These are phyloP conservation scores for Penicillium arizonense DNA, from an alignment of 495 filamentous ascomycete genomes.

Conservation along the genomic window DNA sequence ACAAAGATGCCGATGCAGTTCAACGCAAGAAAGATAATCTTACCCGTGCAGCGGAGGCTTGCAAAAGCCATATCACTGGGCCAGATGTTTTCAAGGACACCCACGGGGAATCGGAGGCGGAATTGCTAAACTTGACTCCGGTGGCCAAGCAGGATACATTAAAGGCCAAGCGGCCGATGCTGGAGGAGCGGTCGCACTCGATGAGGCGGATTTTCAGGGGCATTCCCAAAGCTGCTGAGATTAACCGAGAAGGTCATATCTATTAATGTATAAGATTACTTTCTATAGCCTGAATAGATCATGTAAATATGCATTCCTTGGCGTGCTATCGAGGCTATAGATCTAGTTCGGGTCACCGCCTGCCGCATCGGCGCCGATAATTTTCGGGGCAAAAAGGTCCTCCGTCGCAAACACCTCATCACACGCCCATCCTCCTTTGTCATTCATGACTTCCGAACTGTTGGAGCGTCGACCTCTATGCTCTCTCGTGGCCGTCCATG, in stretches of 20 bases:
- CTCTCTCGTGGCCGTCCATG: constrained; percentile 40
- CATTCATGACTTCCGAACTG: constrained; percentile 18
- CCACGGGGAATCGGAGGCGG: constrained; percentile 16
- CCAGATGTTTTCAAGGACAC: constrained; percentile 33
- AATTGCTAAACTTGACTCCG: constrained; percentile 33
- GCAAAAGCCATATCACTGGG: constrained; percentile 32
- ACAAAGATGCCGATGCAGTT: constrained; percentile 28
- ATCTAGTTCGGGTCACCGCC: constrained; percentile 26
- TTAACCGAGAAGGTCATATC: constrained; percentile 45
- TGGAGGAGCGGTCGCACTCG: constrained; percentile 26
- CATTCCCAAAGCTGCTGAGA: constrained; percentile 45
- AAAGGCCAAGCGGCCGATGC: constrained; percentile 25
- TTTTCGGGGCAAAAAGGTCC: constrained; percentile 27
- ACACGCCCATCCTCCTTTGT: constrained; percentile 2
- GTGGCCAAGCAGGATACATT: constrained; percentile 26
- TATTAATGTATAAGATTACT: constrained; percentile 22
- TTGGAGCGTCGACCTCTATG: constrained; percentile 29
- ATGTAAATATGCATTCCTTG: not conserved
- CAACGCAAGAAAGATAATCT: constrained; percentile 44
- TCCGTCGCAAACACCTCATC: constrained; percentile 5
- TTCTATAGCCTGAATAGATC: not conserved
- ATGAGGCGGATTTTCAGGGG: constrained; percentile 44
- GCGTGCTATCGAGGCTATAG: no score
- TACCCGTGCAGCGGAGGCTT: constrained; percentile 32
- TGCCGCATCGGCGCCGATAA: constrained; percentile 20